Base-by-base conservation (phyloP, 306 rosid genomes). In the Gastrolobium bilobum region DNA sequence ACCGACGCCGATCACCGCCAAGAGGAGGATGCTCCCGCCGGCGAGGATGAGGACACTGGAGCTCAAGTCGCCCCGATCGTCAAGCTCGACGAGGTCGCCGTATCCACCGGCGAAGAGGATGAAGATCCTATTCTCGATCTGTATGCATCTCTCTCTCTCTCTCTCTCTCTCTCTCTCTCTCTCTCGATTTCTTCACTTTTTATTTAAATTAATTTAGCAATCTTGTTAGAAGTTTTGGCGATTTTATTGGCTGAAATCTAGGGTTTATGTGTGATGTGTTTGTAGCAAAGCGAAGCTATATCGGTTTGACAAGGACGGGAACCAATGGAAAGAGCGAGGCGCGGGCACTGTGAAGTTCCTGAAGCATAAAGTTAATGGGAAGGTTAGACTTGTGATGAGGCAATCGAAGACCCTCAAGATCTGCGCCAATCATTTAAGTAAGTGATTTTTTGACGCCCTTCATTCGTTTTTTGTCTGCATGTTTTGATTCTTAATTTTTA, bases 1-100 rank as follows among this genome's bases (percentile, higher is more conserved):
- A 65, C 78, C 79, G 90, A 90, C n/a, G 77, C 92, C 83, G 90
- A 85, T 33, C 98, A 86, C 82, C 85, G 90, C 66, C 91, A 89
- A 40, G 96, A 90, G 10, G 98, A 90, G 33, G 97, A 87, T 8
- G 87, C 87, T 51, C 90, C 89, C 53, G 90, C 92, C 77, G 97
- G 87, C 34, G 97, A 93, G 0, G 98, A 94, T 46, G 98, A 94
- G 56, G 98, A 94, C 73, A 94, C 98, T n/a, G 97, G 98, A 33
- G 98, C 98, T 64, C 92, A 90, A 37, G 91, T 94, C 9, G 98
- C 94, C 29, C 97, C 98, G 63, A 91, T 94, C 88, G 94, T 94
- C 79, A 81, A 73, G 83, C 97, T 94, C 11, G 94, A 94, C 73
- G 97, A 82, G 68, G 91, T 94, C 43, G 81, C 89, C 30, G 91